Evolutionary conservation across 1,284 basidiomycete genomes (phyloP).

Genomic region (Tetrapyrgos nigripes): DNA sequence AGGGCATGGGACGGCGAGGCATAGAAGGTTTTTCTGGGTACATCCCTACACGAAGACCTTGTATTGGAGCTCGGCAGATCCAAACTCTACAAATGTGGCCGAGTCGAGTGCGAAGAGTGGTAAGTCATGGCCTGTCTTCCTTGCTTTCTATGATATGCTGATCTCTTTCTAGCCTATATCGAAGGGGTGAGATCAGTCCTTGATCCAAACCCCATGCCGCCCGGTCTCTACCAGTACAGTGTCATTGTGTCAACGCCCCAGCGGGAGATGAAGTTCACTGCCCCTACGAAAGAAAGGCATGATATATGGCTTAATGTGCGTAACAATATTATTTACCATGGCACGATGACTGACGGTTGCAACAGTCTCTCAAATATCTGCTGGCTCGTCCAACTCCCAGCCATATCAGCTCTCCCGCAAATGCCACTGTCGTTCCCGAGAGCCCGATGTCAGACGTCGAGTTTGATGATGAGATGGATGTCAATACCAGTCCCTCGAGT

Average conservation of each 20-base stretch:
- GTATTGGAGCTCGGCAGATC: conserved; percentile 97
- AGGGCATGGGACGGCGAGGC: conserved; percentile 89
- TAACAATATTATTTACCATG: conserved; percentile 16
- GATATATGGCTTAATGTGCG: conserved; percentile 94
- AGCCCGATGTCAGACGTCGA: conserved; percentile 62
- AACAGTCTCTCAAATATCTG: conserved; percentile 84
- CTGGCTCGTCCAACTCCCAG: conserved; percentile 69
- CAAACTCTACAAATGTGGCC: conserved; percentile 84
- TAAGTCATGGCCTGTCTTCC: conserved; percentile 50
- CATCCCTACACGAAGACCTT: conserved; percentile 98
- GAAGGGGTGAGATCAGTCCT: conserved; percentile 90
- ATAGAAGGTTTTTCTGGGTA: conserved; percentile 99
- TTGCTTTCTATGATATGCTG: conserved; percentile 19
- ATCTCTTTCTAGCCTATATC: conserved; percentile 79
- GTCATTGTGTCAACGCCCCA: conserved; percentile 93
- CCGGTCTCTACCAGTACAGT: conserved; percentile 92
- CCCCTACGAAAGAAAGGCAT: conserved; percentile 92
- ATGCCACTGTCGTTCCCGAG: conserved; percentile 47
- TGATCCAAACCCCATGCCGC: conserved; percentile 92
- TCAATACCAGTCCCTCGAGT: conserved; percentile 70
- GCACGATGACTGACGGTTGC: conserved; percentile 8
- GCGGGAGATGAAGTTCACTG: conserved; percentile 98
- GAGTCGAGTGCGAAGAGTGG: conserved; percentile 97
- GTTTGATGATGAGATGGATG: conserved; percentile 55
- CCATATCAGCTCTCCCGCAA: conserved; percentile 50